These are phyloP conservation scores for Penicillium mononematosum DNA, from an alignment of 495 filamentous ascomycete species.

Conservation along the genomic window DNA sequence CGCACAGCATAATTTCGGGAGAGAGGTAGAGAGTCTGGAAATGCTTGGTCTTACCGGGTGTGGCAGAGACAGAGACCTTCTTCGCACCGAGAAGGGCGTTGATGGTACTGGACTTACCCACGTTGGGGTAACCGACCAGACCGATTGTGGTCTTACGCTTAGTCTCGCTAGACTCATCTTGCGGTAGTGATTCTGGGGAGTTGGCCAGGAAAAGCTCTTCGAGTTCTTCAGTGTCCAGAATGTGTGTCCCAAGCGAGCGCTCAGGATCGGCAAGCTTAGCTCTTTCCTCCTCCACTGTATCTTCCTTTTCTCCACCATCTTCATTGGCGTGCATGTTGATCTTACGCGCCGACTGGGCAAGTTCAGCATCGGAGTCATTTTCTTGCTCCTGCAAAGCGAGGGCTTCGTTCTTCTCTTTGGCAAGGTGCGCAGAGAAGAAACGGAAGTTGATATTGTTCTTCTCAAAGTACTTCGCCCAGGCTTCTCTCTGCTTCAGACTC, in stretches of 20 bases:
- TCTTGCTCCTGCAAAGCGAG: constrained; percentile 45
- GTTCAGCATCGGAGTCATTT: constrained; percentile 45
- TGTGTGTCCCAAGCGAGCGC: constrained; percentile 61
- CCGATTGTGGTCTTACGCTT: constrained; percentile 77
- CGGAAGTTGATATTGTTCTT: constrained; percentile 77
- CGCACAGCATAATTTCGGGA: constrained; percentile 85
- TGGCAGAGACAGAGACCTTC: constrained; percentile 97
- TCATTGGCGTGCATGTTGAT: constrained; percentile 42
- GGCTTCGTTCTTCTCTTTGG: constrained; percentile 82
- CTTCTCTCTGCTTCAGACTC: constrained; percentile 77
- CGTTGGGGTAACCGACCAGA: constrained; percentile 97
- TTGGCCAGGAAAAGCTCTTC: constrained; percentile 83
- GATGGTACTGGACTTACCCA: constrained; percentile 98
- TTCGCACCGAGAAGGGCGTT: constrained; percentile 97
- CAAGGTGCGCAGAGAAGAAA: constrained; percentile 93
- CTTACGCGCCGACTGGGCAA: constrained; percentile 39
- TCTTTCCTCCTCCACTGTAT: constrained; percentile 19
- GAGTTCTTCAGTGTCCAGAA: constrained; percentile 87
- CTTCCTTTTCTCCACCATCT: constrained; percentile 28
- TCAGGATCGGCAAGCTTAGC: constrained; percentile 30
- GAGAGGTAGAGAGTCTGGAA: constrained; percentile 98
- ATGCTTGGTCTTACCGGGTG: constrained; percentile 98
- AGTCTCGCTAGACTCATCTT: constrained; percentile 36
- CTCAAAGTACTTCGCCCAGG: constrained; percentile 89
- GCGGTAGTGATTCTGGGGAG: constrained; percentile 51